phyloP scores from a whole-genome alignment of 371 early-diverging fungal genomes.

The Zychaea mexicana region DNA sequence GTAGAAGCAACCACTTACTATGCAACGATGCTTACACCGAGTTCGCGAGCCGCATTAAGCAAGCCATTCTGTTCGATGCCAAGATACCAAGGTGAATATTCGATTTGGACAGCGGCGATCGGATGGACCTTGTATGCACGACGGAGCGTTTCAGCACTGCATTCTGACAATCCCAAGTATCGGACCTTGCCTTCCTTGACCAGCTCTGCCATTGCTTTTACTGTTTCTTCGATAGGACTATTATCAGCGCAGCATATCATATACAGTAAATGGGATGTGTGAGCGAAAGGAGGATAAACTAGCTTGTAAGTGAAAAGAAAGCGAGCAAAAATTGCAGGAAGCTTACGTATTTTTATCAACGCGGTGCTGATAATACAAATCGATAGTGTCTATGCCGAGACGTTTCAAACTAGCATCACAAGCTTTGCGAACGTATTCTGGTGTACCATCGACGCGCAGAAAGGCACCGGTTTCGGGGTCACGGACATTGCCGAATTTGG shows the following conservation, averaged over 20 bases:
- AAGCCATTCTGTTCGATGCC: conserved; percentile 56
- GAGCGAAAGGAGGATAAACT: no score
- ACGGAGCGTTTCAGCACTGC: conserved; percentile 51
- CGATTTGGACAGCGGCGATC: conserved; percentile 63
- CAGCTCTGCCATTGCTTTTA: conserved; percentile 64
- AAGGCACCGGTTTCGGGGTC: conserved; percentile 32
- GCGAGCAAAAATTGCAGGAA: not conserved
- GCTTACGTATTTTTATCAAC: conserved; percentile 42
- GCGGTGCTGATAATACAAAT: conserved; percentile 64
- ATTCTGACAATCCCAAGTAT: conserved; percentile 64
- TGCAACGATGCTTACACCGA: conserved; percentile 59
- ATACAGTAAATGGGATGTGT: not conserved
- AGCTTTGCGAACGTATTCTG: conserved; percentile 51
- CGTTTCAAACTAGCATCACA: conserved; percentile 42
- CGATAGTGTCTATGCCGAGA: conserved; percentile 51
- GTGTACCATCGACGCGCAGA: conserved; percentile 50
- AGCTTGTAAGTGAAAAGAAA: not conserved
- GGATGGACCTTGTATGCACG: conserved; percentile 70
- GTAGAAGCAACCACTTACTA: conserved; percentile 50
- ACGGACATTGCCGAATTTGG: conserved; percentile 41
- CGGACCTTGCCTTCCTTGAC: conserved; percentile 63
- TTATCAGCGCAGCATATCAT: not conserved
- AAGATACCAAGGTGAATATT: conserved; percentile 55
- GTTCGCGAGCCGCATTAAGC: conserved; percentile 54
- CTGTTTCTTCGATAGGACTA: conserved; percentile 58